Evolutionary conservation across 179 eudicot genomes (phyloP), one percentile per base, ranked within the genome.

Genomic region (Sideroxylon spinosum): DNA sequence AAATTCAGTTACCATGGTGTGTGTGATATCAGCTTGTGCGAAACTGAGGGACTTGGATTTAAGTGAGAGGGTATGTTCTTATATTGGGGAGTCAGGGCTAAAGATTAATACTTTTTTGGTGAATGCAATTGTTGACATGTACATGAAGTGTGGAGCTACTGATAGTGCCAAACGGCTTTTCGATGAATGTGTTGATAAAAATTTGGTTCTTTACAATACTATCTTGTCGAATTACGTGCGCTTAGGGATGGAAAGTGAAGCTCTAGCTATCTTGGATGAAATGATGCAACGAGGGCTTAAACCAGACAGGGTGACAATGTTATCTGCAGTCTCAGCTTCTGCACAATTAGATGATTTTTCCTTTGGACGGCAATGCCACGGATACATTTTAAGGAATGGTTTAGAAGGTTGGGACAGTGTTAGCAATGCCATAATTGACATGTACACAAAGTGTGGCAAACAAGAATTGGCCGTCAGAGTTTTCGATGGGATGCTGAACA

Each of bases 21-120:
- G 85, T 78, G 85, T 78, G 26, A 80, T 86, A 28, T 84, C 86
- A 3, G 85, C 88, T 77, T 86, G 83, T 67, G 85, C 86, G 20
- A 86, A 84, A 25, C 80, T 86, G 80, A 60, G 78, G 70, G 78
- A 86, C 66, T 71, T 81, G 81, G 83, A 79, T 25, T 74, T 84
- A 67, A 85, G 78, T 4, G 83, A 84, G 76, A 84, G 78, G 68
- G 78, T 86, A 11, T 64, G 74, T 50, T 26, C 57, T 65, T 75
- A 72, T 75, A 68, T 84, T 52, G 67, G 73, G 3, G 49, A 78
- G 67, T 69, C 78, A 20, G 76, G 82, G 56, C 9, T 84, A 4
- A 26, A 53, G 23, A 26, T 44, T n/a, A 80, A 86, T 60, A 64
- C 32, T 7, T 69, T 76, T 44, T 69, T 86, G 82, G 85, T 82